Evolutionary conservation across 176 grass and related monocot genomes (phyloP), one percentile per base, ranked within the genome.

Genomic region (Oryza nivara): DNA sequence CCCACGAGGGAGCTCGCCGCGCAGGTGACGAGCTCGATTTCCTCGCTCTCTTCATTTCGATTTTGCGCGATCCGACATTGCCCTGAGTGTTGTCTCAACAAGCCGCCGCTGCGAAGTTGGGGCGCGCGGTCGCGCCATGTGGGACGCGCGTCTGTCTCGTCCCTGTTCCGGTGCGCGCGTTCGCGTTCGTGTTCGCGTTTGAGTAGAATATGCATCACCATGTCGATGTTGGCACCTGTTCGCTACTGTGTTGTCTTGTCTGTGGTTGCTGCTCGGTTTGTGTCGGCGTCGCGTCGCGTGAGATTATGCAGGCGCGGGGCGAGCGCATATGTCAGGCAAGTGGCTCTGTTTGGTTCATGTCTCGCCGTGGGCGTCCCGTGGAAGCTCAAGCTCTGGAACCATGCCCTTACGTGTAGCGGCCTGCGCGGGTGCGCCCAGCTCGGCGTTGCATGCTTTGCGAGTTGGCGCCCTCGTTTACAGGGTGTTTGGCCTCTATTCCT

Each of bases 1-100:
- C 92, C 95, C 5, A 98, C 95, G 48, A 84, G 95, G 12, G 92
- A 98, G 82, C 90, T 95, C 6, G 80, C 95, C 9, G 75, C 79
- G 3, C 92, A 98, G 92, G 95, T 98, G 51, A 12, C 36, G 0
- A 3, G 1, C 35, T 70, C 38, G 6, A 52, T 15, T 9, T 46
- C 12, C 34, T 17, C 16, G 12, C 82, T 77, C 52, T 25, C 67
- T 12, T 76, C 9, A 1, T 20, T 23, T 16, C 51, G 3, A 81
- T 6, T 7, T 68, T 16, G 56, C 65, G 38, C 41, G 68, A 83
- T 49, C 19, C 16, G 1, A 7, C 11, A 9, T 20, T 20, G 17
- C 54, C 13, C 0, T 3, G 10, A 43, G 73, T 65, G 45, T 16
- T 22, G 15, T 36, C 26, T 65, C 6, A 20, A n/a, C 6, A 10